Conservation (phyloP, 2,329 filamentous ascomycete species). For the Neonectria sp. region DNA sequence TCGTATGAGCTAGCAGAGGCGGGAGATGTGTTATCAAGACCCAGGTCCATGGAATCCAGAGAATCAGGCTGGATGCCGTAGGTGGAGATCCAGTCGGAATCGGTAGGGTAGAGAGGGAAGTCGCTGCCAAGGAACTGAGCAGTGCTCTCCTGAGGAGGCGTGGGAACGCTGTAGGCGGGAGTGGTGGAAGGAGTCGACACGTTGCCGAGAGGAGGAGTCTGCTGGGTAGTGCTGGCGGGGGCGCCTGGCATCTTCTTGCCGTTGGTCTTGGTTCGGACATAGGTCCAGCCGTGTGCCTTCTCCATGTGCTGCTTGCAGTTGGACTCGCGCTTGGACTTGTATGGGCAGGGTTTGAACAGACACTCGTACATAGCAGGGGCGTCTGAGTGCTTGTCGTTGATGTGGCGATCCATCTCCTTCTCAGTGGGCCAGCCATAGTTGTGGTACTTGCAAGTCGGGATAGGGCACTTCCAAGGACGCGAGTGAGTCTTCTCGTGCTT, state of each 20-base stretch:
- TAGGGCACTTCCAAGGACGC: constrained; percentile 93
- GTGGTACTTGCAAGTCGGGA: constrained; percentile 89
- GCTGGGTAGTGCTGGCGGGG: constrained; percentile 63
- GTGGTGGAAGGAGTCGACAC: constrained; percentile 74
- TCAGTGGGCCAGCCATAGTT: constrained; percentile 95
- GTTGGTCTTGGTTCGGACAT: constrained; percentile 93
- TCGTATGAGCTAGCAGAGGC: constrained; percentile 57
- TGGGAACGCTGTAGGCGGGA: constrained; percentile 66
- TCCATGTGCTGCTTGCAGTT: constrained; percentile 99
- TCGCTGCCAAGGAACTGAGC: constrained; percentile 54
- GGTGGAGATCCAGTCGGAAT: constrained; percentile 61
- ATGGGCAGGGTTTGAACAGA: constrained; percentile 85
- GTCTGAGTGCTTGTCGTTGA: constrained; percentile 94
- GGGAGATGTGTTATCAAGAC: constrained; percentile 57
- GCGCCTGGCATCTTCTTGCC: constrained; percentile 72
- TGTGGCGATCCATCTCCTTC: constrained; percentile 96
- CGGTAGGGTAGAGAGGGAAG: constrained; percentile 65
- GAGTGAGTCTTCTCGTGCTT: constrained; percentile 99
- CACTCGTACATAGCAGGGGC: constrained; percentile 88
- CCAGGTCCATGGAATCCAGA: constrained; percentile 60
- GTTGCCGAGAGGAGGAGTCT: constrained; percentile 73
- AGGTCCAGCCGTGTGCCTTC: constrained; percentile 93
- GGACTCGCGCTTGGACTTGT: constrained; percentile 94
- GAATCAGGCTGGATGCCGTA: constrained; percentile 51
- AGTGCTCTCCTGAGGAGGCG: constrained; percentile 68